Conservation (phyloP, 148 eudicot genomes). For the Selenicereus undatus region DNA sequence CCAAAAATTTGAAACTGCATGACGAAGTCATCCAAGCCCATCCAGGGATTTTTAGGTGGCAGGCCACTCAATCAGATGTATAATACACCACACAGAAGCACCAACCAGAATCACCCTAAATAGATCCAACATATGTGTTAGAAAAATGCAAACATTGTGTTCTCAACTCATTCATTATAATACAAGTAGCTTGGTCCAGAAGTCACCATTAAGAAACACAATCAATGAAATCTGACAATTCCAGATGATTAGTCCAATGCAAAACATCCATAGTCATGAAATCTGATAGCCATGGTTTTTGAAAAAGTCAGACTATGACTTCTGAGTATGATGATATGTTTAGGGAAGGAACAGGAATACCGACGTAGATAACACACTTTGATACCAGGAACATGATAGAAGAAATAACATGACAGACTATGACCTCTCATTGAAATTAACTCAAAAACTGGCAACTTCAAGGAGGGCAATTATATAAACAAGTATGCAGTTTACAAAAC, state of each 20-base stretch:
- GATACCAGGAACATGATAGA: constrained; percentile 98
- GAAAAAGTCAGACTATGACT: not conserved
- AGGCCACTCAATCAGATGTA: too few relatives aligned
- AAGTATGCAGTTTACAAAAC: too few relatives aligned
- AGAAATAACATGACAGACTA: too few relatives aligned
- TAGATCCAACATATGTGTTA: not conserved
- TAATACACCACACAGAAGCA: too few relatives aligned
- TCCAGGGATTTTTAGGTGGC: too few relatives aligned
- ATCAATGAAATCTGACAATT: not conserved
- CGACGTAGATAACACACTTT: constrained; percentile 45
- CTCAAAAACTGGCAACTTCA: too few relatives aligned
- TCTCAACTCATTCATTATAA: not conserved
- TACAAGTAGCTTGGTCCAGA: not conserved
- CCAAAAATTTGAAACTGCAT: too few relatives aligned
- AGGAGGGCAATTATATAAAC: too few relatives aligned
- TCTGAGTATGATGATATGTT: not conserved
- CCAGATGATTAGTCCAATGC: not conserved
- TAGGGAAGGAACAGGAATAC: not conserved
- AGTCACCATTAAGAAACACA: not conserved
- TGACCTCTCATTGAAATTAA: too few relatives aligned
- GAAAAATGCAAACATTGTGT: not conserved
- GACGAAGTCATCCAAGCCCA: too few relatives aligned
- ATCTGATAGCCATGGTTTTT: not conserved
- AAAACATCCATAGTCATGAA: not conserved
- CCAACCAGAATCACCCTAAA: too few relatives aligned